Base-by-base conservation (phyloP, 768 basidiomycete species). In the Auricularia sp. region DNA sequence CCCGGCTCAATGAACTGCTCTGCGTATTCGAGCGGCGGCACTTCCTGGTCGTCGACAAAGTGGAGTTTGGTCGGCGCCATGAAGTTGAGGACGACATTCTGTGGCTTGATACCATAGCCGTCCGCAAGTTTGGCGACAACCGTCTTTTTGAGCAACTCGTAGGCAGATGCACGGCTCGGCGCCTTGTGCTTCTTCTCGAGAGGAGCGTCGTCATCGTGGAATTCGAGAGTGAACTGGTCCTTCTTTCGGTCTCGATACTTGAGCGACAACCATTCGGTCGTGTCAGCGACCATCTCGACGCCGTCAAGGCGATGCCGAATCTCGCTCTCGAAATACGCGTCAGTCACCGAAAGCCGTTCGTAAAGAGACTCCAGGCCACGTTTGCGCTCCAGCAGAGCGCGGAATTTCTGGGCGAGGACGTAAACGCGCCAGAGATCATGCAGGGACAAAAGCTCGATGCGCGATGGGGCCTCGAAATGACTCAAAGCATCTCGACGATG, bases 381-480 rank as follows among this genome's bases (percentile, higher is more conserved):
- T 64, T 83, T 83, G 43, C 95, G 82, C 69, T 93, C 90, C 54
- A 87, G 75, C 59, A 98, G 79, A 1, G 94, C 92, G 62, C 93
- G 84, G 72, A 90, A 98, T 70, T 90, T 91, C 73, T 92, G 87
- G 8, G 94, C 94, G 8, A 98, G 80, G n/a, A 82, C 71, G 67
- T 91, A 87, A 65, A 98, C 86, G n/a, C 85, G 83, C 97, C 97
- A 99, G 7, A 98, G 74, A 70, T 99, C 95, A 54, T 83, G 78
- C 65, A 88, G 79, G 68, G 75, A 82, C 29, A 59, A 35, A 65
- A 99, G 82, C 66, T 90, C 88, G 23, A 83, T 71, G 43, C 83
- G 84, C n/a, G 81, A 72, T 36, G 77, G 73, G 59, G 84, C 79
- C 70, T 93, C 90, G 74, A 90, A 91, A 73, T 89, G 84, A 58